Percentiles rank a stretch among this genome's conserved stretches.
phyloP scores from a whole-genome alignment of 2,329 filamentous ascomycete species.

The Pseudodiploospora longispora region DNA sequence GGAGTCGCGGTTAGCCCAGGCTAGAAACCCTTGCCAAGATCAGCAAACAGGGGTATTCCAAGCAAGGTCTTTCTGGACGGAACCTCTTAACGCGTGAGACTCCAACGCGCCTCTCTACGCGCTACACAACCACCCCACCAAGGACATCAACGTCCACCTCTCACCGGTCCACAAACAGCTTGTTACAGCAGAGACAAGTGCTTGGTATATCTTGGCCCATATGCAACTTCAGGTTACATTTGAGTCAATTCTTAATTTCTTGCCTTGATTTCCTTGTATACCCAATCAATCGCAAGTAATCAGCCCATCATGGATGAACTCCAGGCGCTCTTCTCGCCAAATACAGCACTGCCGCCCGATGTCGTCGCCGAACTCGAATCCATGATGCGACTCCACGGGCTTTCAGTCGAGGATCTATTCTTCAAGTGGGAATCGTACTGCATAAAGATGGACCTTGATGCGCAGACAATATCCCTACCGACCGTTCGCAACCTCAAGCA shows the following conservation, averaged over 20 bases:
- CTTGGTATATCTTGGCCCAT: too few species aligned
- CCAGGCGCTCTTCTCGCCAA: conserved; percentile 27
- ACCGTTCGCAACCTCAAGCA: conserved; percentile 74
- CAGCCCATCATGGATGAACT: conserved; percentile 26
- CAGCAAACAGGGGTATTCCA: too few species aligned
- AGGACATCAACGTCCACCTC: too few species aligned
- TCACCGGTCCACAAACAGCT: too few species aligned
- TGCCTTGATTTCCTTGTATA: not conserved
- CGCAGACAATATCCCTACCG: conserved; percentile 59
- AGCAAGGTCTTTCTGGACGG: too few species aligned
- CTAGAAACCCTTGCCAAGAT: too few species aligned
- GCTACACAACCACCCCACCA: too few species aligned
- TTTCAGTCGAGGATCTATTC: conserved; percentile 79
- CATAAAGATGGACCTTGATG: conserved; percentile 83
- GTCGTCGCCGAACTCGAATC: conserved; percentile 75
- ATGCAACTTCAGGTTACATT: too few species aligned
- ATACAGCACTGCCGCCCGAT: conserved; percentile 58
- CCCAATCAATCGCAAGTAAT: not conserved
- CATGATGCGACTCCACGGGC: conserved; percentile 74
- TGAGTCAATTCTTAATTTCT: not conserved
- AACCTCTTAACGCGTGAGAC: too few species aligned
- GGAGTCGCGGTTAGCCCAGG: too few species aligned
- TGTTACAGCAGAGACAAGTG: too few species aligned
- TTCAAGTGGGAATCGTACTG: conserved; percentile 99
- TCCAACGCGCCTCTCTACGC: too few species aligned